Base-by-base conservation (phyloP, 345 rosid genomes). In the Eucalyptus tenuipes region DNA sequence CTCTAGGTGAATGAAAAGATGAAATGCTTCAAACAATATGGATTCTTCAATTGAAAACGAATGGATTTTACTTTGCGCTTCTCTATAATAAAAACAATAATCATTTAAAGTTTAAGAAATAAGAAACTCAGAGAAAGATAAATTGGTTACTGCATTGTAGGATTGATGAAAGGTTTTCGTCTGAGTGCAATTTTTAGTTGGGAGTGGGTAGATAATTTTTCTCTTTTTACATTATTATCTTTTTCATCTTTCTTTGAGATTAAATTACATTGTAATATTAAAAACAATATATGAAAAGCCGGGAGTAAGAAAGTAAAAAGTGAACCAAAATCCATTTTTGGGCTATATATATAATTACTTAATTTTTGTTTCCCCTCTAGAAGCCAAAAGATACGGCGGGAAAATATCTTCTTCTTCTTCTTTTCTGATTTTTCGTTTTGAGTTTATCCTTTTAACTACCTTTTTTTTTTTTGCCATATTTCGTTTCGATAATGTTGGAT, bases 61-160 rank as follows among this genome's bases (percentile, higher is more conserved):
- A 3, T 37, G 45, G 25, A 37, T 71, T 18, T 33, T 71, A 71
- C 40, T 18, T 18, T 11, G 8, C 14, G n/a, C 8, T 4, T 64
- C 71, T 64, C 18, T 6, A n/a, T 13, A 64, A n/a, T 71, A 5
- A 37, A 18, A 10, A 18, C 5, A 33, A 10, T 37, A 17, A 71
- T 37, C 45, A 37, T 71, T 10, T 12, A 2, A 37, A 20, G 3
- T 20, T 33, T 37, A 52, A 37, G 25, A 71, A 52, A 71, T 33
- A 37, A 18, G 25, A 71, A 71, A 37, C 4, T 5, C 3, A 17
- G 27, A 71, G 37, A 5, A 71, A 18, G 22, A 40, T 9, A 24
- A 71, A 18, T 37, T 24, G 4, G 4, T 18, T 8, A 5, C 4
- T 10, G 13, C 14, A 18, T n/a, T n/a, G 10, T 1, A 3, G 10